Evolutionary conservation across 208 protist species (phyloP).

Genomic region (Paratrypanosoma confusum): DNA sequence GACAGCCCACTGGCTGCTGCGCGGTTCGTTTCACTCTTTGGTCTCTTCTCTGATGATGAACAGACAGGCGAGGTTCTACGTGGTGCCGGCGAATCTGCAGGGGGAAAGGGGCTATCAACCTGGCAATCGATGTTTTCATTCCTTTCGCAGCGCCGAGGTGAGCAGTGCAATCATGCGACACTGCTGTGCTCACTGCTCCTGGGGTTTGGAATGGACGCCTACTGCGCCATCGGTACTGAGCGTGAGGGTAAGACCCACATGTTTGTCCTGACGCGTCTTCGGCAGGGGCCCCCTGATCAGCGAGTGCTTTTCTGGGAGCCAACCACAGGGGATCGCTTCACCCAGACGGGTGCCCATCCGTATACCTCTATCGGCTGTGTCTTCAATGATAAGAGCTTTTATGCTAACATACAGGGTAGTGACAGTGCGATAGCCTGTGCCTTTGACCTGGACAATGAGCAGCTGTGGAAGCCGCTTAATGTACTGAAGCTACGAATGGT

Average conservation of each 20-base stretch:
- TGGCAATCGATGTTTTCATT: conserved; percentile 82
- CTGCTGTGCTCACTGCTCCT: conserved; percentile 86
- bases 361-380: conserved; percentile 67
- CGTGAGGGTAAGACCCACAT: conserved; percentile 32
- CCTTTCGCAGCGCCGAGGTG: conserved; percentile 73
- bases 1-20: conserved; percentile 70
- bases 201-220: conserved; percentile 86
- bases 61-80: conserved; percentile 16
- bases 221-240: conserved; percentile 55
- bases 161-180: conserved; percentile 71
- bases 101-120: conserved; percentile 7
- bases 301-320: conserved; percentile 76
- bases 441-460: conserved; percentile 85
- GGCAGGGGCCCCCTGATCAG: conserved; percentile 9
- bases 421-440: conserved; percentile 33
- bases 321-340: conserved; percentile 40
- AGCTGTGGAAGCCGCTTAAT: conserved; percentile 84
- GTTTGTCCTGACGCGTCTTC: conserved; percentile 64
- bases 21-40: conserved; percentile 83
- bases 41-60: conserved; percentile 30
- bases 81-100: conserved; percentile 8
- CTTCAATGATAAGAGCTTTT: conserved; percentile 82
- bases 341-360: conserved; percentile 23
- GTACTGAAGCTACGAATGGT: conserved; percentile 83
- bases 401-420: conserved; percentile 75